phyloP scores from a whole-genome alignment of 768 basidiomycete genomes.

The Lentinus tigrinus region DNA sequence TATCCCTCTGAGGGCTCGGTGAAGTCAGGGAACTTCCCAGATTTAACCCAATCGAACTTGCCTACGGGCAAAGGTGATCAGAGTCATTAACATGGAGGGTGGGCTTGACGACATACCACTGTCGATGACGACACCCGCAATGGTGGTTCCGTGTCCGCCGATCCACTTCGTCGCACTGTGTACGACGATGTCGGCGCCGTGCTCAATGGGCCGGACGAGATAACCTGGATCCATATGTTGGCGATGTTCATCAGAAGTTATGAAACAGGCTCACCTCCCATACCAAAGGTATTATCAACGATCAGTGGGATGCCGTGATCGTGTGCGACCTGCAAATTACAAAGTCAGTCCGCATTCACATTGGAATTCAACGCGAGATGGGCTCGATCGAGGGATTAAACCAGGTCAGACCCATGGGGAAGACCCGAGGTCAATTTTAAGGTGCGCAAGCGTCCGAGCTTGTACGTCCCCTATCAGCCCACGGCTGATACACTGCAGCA shows the following conservation, averaged over 20 bases:
- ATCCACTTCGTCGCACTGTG: constrained; percentile 88
- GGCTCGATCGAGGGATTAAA: no score
- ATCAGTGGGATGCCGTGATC: constrained; percentile 71
- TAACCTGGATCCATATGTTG: constrained; percentile 36
- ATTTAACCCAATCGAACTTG: constrained; percentile 71
- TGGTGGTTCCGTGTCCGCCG: constrained; percentile 76
- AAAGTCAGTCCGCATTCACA: background rate
- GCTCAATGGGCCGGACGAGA: constrained; percentile 64
- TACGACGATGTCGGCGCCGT: constrained; percentile 79
- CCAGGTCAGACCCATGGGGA: no score
- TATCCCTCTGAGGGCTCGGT: constrained; percentile 76
- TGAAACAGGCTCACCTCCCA: constrained; percentile 43
- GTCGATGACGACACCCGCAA: constrained; percentile 75
- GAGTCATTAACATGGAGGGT: background rate
- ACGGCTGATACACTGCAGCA: no score
- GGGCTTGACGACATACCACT: constrained; percentile 41
- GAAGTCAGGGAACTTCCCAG: constrained; percentile 72
- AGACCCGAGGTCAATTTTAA: no score
- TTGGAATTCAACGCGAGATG: no score
- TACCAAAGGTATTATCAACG: constrained; percentile 80
- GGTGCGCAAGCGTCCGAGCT: no score
- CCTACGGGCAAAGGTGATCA: constrained; percentile 33
- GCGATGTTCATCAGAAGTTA: background rate
- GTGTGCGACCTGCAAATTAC: constrained; percentile 56
- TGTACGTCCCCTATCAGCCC: no score